Conservation (phyloP, 495 filamentous ascomycete species). For the Xylona heveae region DNA sequence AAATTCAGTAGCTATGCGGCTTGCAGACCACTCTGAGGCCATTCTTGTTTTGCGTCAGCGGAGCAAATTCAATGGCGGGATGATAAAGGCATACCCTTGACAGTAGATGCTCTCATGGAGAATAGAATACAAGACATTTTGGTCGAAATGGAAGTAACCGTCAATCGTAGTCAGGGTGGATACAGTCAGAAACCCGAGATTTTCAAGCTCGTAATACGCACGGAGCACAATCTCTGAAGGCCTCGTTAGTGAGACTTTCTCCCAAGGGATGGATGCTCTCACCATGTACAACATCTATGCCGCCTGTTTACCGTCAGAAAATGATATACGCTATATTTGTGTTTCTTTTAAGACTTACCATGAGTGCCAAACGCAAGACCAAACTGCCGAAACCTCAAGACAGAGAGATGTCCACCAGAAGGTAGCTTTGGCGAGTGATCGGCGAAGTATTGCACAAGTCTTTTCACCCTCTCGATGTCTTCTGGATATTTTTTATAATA, state of each 20-base stretch:
- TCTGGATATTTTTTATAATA: constrained; percentile 79
- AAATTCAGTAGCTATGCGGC: constrained; percentile 18
- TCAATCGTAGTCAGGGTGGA: constrained; percentile 48
- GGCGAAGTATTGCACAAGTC: constrained; percentile 38
- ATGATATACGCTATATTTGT: too few species aligned
- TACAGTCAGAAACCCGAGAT: constrained; percentile 51
- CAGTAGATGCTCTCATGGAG: constrained; percentile 78
- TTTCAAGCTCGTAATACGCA: constrained; percentile 43
- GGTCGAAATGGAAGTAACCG: constrained; percentile 40
- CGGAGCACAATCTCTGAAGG: constrained; percentile 46
- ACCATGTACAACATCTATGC: constrained; percentile 15
- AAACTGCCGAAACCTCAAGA: constrained; percentile 47
- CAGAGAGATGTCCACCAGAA: constrained; percentile 43
- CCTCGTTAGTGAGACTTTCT: neutral
- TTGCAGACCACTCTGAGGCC: constrained; percentile 27
- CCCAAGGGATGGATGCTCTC: constrained; percentile 1
- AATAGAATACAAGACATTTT: constrained; percentile 60
- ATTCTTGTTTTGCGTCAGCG: constrained; percentile 11
- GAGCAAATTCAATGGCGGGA: neutral
- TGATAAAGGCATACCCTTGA: constrained; percentile 21
- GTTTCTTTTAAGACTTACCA: too few species aligned
- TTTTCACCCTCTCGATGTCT: constrained; percentile 49
- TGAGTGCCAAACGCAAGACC: constrained; percentile 60
- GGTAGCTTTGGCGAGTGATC: constrained; percentile 37
- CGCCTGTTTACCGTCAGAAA: constrained; percentile 7